These are phyloP conservation scores for Metarhizium brunneum DNA, from an alignment of 2,329 filamentous ascomycete genomes.

Conservation along the genomic window DNA sequence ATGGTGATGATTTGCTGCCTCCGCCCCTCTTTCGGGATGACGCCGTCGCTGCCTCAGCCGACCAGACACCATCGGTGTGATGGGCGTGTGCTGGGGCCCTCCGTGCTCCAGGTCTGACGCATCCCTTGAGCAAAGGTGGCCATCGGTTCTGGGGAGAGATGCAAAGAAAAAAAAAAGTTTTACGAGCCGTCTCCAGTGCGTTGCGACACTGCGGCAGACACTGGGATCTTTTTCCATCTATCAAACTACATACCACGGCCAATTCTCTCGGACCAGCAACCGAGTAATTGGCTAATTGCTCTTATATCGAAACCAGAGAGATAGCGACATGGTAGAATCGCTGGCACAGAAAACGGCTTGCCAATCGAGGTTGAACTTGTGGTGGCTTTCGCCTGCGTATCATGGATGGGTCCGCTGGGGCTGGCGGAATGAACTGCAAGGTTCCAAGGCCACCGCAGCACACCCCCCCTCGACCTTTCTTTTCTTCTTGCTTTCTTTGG, in stretches of 20 bases:
- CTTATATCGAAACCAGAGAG: not conserved
- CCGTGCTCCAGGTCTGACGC: not conserved
- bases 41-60: constrained; percentile 9
- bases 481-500: constrained; percentile 1
- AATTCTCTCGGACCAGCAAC: not conserved
- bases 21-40: constrained; percentile 13
- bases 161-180: not conserved
- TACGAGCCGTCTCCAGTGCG: not conserved
- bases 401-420: constrained; percentile 5
- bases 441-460: no score
- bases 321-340: not conserved
- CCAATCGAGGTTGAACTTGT: not conserved
- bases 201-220: not conserved
- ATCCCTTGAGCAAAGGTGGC: constrained; percentile 3
- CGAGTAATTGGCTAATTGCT: not conserved
- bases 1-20: constrained; percentile 10
- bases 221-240: not conserved
- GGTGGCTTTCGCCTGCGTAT: not conserved
- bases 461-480: no score
- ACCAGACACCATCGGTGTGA: constrained; percentile 5
- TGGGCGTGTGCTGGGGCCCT: constrained; percentile 2
- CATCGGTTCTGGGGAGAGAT: not conserved
- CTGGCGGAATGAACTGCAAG: constrained; percentile 8
- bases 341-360: not conserved
- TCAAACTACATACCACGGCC: not conserved